Conservation (phyloP, 2,329 filamentous ascomycete species). For the Exophiala alcalophila region DNA sequence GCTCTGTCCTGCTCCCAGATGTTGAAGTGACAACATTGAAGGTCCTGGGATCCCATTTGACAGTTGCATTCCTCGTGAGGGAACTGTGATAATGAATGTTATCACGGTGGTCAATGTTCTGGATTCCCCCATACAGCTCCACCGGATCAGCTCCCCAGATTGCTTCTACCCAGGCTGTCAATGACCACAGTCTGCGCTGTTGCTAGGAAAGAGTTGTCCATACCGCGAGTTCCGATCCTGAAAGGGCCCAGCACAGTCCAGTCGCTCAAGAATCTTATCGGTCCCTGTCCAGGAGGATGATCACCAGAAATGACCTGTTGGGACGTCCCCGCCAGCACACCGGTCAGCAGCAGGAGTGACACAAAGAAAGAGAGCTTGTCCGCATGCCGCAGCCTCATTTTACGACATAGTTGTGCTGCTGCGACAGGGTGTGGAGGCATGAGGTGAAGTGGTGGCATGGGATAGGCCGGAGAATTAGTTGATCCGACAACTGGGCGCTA, state of each 20-base stretch:
- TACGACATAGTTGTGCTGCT: conserved; percentile 13
- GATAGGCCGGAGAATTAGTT: conserved; percentile 9
- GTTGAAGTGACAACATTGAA: conserved; percentile 31
- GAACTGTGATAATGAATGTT: conserved; percentile 49
- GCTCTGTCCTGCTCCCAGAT: conserved; percentile 36
- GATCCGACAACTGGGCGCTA: conserved; percentile 2
- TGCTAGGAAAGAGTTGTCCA: neutral
- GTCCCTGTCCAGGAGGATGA: neutral
- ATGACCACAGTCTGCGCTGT: too few species aligned
- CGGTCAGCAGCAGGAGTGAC: neutral
- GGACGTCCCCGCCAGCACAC: neutral
- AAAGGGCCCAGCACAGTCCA: conserved; percentile 59
- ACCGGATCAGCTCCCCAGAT: conserved; percentile 59
- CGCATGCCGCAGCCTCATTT: conserved; percentile 9
- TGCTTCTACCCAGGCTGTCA: conserved; percentile 44
- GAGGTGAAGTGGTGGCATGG: neutral
- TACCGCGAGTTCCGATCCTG: conserved; percentile 58
- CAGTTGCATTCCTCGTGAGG: conserved; percentile 50
- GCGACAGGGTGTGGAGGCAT: too few species aligned
- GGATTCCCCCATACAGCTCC: conserved; percentile 54
- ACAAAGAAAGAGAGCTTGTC: conserved; percentile 2
- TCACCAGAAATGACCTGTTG: conserved; percentile 10
- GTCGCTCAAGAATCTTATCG: conserved; percentile 31
- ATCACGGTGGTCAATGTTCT: conserved; percentile 43
- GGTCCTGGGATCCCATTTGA: conserved; percentile 48